Percentiles rank a stretch among this genome's conserved stretches.
phyloP scores from a whole-genome alignment of 2,329 filamentous ascomycete species.

The Ascochyta rabiei region DNA sequence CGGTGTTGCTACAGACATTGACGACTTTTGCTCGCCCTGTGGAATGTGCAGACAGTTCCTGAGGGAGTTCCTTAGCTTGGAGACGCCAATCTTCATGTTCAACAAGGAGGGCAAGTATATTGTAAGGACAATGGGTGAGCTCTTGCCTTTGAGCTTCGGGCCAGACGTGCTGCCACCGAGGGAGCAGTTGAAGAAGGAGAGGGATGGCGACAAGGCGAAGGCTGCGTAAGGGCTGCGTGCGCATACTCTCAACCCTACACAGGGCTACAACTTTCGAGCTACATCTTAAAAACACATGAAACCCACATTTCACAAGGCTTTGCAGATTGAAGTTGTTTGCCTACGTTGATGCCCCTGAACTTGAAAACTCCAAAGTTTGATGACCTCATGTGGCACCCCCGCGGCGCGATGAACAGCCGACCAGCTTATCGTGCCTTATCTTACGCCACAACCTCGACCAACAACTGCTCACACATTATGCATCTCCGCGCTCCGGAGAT shows the following conservation, averaged over 20 bases:
- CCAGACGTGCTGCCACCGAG: slow-evolving; percentile 53
- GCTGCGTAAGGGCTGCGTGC: not conserved
- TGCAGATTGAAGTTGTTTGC: not conserved
- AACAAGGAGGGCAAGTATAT: slow-evolving; percentile 76
- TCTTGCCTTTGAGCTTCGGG: slow-evolving; percentile 62
- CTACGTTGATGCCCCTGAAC: not conserved
- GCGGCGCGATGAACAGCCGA: slow-evolving; percentile 8
- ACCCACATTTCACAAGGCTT: not conserved
- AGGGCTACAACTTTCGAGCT: not conserved
- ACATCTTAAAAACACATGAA: not conserved
- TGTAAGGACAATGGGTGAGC: slow-evolving; percentile 71
- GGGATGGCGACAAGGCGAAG: slow-evolving; percentile 36
- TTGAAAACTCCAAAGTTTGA: not conserved
- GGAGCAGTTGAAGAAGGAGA: slow-evolving; percentile 39
- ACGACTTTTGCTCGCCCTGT: slow-evolving; percentile 66
- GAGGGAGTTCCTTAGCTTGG: slow-evolving; percentile 54
- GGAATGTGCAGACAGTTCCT: slow-evolving; percentile 93
- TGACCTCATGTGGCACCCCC: slow-evolving; percentile 4
- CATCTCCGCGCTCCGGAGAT: slow-evolving; percentile 50
- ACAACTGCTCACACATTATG: slow-evolving; percentile 15
- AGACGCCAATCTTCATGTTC: slow-evolving; percentile 87
- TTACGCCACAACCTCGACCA: slow-evolving; percentile 8
- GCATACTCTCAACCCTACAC: not conserved
- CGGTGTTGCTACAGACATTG: slow-evolving; percentile 82
- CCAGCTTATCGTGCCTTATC: slow-evolving; percentile 17